phyloP scores from a whole-genome alignment of 148 eudicot genomes.

The Amaranthus cruentus region DNA sequence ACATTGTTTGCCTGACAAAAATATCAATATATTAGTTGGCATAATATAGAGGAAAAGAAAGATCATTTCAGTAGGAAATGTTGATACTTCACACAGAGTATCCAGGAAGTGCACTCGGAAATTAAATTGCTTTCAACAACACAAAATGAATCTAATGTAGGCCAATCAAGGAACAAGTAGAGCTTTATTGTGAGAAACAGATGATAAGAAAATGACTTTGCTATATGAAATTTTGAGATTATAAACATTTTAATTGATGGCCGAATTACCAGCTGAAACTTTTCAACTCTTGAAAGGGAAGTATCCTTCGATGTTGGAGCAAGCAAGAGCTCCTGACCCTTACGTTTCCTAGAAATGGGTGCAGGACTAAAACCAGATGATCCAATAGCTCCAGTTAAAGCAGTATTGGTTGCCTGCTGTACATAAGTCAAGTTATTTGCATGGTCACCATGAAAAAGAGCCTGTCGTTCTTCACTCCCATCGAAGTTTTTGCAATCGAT shows the following conservation, averaged over 20 bases:
- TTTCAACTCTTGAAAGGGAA: slow-evolving; percentile 44
- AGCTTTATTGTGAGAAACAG: neutral
- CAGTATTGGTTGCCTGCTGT: slow-evolving; percentile 98
- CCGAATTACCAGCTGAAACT: slow-evolving; percentile 55
- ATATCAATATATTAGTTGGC: neutral
- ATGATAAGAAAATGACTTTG: neutral
- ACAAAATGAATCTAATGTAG: too few relatives aligned
- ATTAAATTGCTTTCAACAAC: too few relatives aligned
- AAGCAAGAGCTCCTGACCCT: slow-evolving; percentile 65
- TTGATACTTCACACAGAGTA: too few relatives aligned
- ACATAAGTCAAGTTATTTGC: slow-evolving; percentile 63
- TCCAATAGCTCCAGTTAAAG: slow-evolving; percentile 96
- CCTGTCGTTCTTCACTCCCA: slow-evolving; percentile 96
- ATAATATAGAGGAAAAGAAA: neutral
- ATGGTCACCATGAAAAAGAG: slow-evolving; percentile 92
- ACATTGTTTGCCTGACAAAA: slow-evolving; percentile 54
- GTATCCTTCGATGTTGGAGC: slow-evolving; percentile 59
- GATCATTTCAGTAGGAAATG: too few relatives aligned
- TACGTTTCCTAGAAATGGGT: slow-evolving; percentile 68
- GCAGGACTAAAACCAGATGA: slow-evolving; percentile 86
- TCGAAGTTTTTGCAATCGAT: slow-evolving; percentile 95
- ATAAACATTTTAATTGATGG: neutral
- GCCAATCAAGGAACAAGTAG: too few relatives aligned
- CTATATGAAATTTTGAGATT: neutral
- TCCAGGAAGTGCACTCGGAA: too few relatives aligned